Evolutionary conservation across 495 filamentous ascomycete species (phyloP).

Genomic region (Tuber borchii): DNA sequence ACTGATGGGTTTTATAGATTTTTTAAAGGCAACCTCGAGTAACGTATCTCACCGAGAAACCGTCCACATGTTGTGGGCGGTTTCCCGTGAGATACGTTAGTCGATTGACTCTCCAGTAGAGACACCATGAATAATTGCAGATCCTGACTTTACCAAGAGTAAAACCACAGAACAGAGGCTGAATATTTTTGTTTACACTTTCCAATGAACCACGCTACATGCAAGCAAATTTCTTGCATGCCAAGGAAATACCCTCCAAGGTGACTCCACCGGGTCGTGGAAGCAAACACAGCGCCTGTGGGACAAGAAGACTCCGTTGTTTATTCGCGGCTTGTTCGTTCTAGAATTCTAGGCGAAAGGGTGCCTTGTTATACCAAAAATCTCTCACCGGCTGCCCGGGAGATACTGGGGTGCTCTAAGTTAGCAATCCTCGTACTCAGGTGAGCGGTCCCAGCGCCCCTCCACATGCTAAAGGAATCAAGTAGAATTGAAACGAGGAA

Average conservation of each 20-base stretch:
- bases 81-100: too few relatives aligned
- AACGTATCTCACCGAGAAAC: too few relatives aligned
- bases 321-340: not conserved
- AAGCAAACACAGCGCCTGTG: not conserved
- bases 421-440: not conserved
- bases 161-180: not conserved
- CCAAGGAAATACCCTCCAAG: not conserved
- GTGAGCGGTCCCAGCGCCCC: too few relatives aligned
- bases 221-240: not conserved
- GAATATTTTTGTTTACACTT: not conserved
- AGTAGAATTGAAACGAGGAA: not conserved
- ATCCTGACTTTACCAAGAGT: not conserved
- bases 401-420: not conserved
- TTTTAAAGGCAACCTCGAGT: not conserved
- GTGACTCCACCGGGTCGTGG: not conserved
- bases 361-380: not conserved
- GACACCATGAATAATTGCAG: not conserved
- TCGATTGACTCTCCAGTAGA: not conserved
- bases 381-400: not conserved
- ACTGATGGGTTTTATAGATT: not conserved
- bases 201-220: not conserved
- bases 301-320: not conserved
- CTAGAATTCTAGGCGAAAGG: not conserved
- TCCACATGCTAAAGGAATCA: not conserved
- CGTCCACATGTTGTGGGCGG: too few relatives aligned